Conservation (phyloP, 306 rosid species). For the Vigna mungo region DNA sequence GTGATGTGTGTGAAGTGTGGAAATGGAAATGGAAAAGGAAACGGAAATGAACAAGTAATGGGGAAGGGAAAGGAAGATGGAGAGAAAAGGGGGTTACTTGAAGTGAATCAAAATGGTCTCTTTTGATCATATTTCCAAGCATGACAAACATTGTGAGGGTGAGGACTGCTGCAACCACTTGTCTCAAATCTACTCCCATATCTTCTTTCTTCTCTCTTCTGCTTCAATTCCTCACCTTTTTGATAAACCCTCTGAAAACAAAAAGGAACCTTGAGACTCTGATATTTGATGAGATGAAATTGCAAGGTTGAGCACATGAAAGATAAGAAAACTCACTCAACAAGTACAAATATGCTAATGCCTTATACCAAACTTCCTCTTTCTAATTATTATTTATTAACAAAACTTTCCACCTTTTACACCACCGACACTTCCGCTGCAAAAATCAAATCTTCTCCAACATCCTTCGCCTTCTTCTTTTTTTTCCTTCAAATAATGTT, state of each 20-base stretch:
- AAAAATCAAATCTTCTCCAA: not conserved
- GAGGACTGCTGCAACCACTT: conserved; percentile 80
- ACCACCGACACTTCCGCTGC: conserved; percentile 8
- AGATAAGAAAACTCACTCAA: not conserved
- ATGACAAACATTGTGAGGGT: conserved; percentile 84
- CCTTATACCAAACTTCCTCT: conserved; percentile 9
- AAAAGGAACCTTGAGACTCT: not conserved
- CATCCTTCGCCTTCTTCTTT: not conserved
- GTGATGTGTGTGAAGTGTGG: not conserved
- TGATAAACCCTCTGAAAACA: not conserved
- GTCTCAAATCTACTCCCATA: conserved; percentile 90
- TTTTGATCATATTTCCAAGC: conserved; percentile 90
- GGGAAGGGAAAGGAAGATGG: not conserved
- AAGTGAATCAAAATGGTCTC: conserved; percentile 78
- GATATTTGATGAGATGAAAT: not conserved
- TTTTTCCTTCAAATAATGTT: not conserved
- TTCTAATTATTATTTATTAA: not conserved
- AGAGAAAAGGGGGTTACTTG: conserved; percentile 43
- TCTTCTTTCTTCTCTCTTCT: not conserved
- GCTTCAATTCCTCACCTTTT: not conserved
- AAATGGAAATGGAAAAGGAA: not conserved
- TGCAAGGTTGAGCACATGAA: not conserved
- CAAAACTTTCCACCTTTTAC: not conserved
- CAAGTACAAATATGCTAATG: not conserved
- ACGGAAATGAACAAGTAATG: not conserved